phyloP scores from a whole-genome alignment of 2,329 filamentous ascomycete species.

The Calonectria pauciramosa region DNA sequence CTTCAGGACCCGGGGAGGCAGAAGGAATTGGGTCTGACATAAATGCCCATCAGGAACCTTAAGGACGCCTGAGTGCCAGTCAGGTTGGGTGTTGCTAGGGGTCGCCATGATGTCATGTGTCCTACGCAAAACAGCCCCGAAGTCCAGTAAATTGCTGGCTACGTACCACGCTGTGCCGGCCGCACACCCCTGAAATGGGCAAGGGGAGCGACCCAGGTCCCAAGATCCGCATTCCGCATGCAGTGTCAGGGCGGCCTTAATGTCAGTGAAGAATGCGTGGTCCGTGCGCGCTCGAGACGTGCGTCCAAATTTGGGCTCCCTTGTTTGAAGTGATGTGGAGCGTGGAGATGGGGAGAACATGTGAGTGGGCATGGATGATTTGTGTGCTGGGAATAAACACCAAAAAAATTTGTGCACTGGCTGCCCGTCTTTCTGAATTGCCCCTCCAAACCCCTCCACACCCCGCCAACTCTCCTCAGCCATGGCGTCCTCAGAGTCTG shows the following conservation, averaged over 20 bases:
- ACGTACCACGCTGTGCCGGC: background rate
- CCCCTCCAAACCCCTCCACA: slow-evolving; percentile 51
- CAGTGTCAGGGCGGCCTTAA: background rate
- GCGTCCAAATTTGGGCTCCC: background rate
- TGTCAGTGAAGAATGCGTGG: slow-evolving; percentile 1
- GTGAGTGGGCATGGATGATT: background rate
- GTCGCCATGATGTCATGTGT: slow-evolving; percentile 46
- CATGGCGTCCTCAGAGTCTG: slow-evolving; percentile 50
- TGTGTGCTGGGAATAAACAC: slow-evolving; percentile 37
- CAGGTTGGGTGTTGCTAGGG: slow-evolving; percentile 22
- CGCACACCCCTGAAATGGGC: slow-evolving; percentile 7
- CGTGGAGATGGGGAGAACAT: background rate
- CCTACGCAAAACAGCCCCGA: background rate
- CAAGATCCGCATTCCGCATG: slow-evolving; percentile 11
- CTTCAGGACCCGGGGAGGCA: background rate
- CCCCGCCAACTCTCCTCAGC: slow-evolving; percentile 29
- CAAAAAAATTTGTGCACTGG: slow-evolving; percentile 46
- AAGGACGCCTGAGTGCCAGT: background rate
- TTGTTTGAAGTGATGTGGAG: slow-evolving; percentile 7
- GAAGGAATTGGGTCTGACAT: slow-evolving; percentile 4
- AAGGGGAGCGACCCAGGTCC: background rate
- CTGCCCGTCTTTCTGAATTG: slow-evolving; percentile 34
- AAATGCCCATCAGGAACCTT: slow-evolving; percentile 15
- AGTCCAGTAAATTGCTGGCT: slow-evolving; percentile 12
- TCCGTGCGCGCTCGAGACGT: slow-evolving; percentile 14